These are phyloP conservation scores for Leucocoprinus leucothites DNA, from an alignment of 768 basidiomycete species.

Conservation along the genomic window DNA sequence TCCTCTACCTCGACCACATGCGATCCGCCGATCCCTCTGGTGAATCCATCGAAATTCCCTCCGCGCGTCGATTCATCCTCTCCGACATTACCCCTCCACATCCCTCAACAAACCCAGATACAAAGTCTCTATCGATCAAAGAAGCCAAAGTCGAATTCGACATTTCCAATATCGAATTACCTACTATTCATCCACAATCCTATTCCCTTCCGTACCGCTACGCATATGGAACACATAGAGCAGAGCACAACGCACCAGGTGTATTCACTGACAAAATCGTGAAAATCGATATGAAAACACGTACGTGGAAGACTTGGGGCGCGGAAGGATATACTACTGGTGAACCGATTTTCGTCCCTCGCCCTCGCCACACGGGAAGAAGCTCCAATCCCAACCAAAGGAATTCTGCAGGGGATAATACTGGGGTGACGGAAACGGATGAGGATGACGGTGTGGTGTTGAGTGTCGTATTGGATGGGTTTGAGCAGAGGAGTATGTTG, in stretches of 20 bases:
- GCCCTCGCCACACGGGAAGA: neutral
- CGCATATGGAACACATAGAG: conserved; percentile 1
- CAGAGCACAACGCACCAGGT: neutral
- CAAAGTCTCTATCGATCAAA: neutral
- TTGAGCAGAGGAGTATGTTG: conserved; percentile 2
- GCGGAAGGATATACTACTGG: conserved; percentile 3
- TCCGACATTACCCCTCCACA: neutral
- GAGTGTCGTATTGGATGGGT: conserved; percentile 1
- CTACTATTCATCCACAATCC: neutral
- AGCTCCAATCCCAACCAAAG: neutral
- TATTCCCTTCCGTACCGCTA: neutral
- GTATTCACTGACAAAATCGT: conserved; percentile 6
- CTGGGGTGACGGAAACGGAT: neutral
- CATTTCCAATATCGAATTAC: neutral
- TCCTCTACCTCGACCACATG: conserved; percentile 7
- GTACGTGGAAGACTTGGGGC: neutral
- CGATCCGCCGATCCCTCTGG: neutral
- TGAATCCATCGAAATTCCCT: neutral
- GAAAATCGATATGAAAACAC: conserved; percentile 2
- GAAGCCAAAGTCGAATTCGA: neutral
- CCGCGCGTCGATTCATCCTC: conserved; percentile 1
- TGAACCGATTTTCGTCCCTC: conserved; percentile 4
- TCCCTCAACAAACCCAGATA: neutral
- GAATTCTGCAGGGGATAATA: too few species aligned
- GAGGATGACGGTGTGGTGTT: conserved; percentile 5